These are phyloP conservation scores for Boletus bicolor DNA, from an alignment of 768 basidiomycete genomes.

Conservation along the genomic window DNA sequence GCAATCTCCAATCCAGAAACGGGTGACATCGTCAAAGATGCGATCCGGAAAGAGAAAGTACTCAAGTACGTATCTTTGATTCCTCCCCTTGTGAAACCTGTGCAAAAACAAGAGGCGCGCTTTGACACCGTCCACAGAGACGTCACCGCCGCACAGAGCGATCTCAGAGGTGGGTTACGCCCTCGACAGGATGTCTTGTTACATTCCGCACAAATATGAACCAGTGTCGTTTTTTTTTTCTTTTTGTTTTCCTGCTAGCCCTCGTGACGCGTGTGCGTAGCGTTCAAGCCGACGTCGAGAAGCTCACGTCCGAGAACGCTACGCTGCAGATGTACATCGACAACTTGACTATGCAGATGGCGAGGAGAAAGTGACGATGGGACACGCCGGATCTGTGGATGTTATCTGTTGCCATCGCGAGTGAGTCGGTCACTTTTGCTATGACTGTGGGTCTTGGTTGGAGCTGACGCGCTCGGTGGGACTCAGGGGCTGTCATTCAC, in stretches of 20 bases:
- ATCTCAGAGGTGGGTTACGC: slow-evolving; percentile 59
- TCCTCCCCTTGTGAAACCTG: not conserved
- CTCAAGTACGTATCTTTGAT: slow-evolving; percentile 57
- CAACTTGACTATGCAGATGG: slow-evolving; percentile 85
- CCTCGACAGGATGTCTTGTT: not conserved
- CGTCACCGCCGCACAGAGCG: slow-evolving; percentile 70
- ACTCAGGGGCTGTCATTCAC: not conserved
- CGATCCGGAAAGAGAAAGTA: slow-evolving; percentile 71
- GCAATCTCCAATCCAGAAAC: slow-evolving; percentile 41
- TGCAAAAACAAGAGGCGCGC: not conserved
- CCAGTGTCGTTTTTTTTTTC: not conserved
- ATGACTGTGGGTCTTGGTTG: not conserved
- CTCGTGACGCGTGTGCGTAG: slow-evolving; percentile 62
- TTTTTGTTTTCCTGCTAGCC: slow-evolving; percentile 38
- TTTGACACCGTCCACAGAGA: slow-evolving; percentile 47
- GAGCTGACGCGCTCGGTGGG: not conserved
- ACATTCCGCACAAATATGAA: not conserved
- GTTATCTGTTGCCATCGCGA: not conserved
- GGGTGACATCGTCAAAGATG: slow-evolving; percentile 69
- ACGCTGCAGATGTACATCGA: slow-evolving; percentile 89
- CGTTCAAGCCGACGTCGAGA: slow-evolving; percentile 78
- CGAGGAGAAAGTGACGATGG: slow-evolving; percentile 59
- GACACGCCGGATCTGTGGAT: not conserved
- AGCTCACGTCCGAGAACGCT: slow-evolving; percentile 72
- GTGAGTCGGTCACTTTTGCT: not conserved